Conservation (phyloP, 345 rosid genomes). For the Aegle marmelos region DNA sequence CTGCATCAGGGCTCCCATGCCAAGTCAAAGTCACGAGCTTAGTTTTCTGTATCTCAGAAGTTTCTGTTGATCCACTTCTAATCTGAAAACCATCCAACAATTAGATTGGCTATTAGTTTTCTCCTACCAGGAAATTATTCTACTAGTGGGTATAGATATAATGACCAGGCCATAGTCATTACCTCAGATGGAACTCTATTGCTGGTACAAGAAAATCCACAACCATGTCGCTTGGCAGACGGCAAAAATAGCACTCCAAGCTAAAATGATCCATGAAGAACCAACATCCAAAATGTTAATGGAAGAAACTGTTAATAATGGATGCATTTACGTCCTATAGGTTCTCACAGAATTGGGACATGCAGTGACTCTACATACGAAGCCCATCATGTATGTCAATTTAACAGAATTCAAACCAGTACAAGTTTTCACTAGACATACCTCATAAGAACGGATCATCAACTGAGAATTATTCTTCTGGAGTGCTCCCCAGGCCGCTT, state of each 20-base stretch:
- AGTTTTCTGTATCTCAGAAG: conserved; percentile 28
- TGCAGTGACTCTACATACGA: conserved; percentile 5
- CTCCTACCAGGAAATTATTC: not conserved
- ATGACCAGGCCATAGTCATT: not conserved
- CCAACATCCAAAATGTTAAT: not conserved
- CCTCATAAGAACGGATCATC: conserved; percentile 98
- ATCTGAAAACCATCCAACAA: conserved; percentile 19
- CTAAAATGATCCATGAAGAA: conserved; percentile 27
- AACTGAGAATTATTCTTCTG: conserved; percentile 92
- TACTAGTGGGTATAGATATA: not conserved
- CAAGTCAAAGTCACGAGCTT: conserved; percentile 65
- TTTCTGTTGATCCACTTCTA: conserved; percentile 11
- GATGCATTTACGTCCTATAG: not conserved
- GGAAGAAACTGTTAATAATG: not conserved
- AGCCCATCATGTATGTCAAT: not conserved
- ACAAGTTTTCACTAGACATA: conserved; percentile 15
- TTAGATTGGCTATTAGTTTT: not conserved
- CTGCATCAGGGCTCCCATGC: conserved; percentile 39
- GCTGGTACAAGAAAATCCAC: conserved; percentile 60
- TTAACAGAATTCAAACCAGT: not conserved
- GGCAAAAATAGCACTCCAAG: conserved; percentile 87
- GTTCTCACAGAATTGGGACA: not conserved
- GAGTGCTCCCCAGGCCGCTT: conserved; percentile 97
- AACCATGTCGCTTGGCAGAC: conserved; percentile 24
- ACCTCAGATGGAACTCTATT: conserved; percentile 35